A percentile compares a stretch with the other conserved stretches of the same genome.
Conservation (phyloP, 2,329 filamentous ascomycete genomes). For the Claviceps arundinis region DNA sequence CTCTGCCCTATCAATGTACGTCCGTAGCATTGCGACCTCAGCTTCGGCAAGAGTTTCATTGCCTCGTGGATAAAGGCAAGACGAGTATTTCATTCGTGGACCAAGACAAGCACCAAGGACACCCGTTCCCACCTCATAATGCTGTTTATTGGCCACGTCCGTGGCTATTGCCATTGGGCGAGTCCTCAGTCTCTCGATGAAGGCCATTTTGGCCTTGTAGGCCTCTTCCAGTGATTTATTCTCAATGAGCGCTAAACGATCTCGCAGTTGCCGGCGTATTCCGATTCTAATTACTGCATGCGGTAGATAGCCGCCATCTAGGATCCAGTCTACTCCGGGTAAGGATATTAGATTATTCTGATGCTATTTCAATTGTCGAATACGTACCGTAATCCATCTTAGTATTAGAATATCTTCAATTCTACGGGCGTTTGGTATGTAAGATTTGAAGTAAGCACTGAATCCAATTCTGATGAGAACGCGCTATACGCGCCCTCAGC, state of each 20-base stretch:
- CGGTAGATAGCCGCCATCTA: constrained; percentile 54
- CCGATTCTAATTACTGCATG: constrained; percentile 48
- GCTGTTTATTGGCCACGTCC: constrained; percentile 51
- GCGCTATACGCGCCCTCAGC: too few relatives aligned
- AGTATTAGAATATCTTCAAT: not conserved
- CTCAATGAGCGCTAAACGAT: constrained; percentile 43
- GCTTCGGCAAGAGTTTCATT: constrained; percentile 50
- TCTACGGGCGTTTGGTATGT: too few relatives aligned
- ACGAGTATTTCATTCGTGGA: constrained; percentile 61
- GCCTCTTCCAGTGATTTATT: constrained; percentile 37
- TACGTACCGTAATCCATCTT: constrained; percentile 4
- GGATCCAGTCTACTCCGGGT: constrained; percentile 33
- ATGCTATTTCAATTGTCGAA: not conserved
- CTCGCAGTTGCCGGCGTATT: constrained; percentile 51
- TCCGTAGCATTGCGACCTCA: constrained; percentile 51
- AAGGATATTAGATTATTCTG: not conserved
- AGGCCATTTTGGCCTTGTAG: constrained; percentile 49
- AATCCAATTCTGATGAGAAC: too few relatives aligned
- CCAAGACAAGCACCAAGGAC: constrained; percentile 49
- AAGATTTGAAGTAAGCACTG: too few relatives aligned
- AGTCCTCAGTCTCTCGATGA: constrained; percentile 43
- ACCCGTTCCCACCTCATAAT: constrained; percentile 59
- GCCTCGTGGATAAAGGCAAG: constrained; percentile 50
- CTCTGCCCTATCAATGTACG: constrained; percentile 47
- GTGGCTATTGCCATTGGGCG: constrained; percentile 58